Evolutionary conservation across 2,329 filamentous ascomycete species (phyloP).

Genomic region (Botrytis cinerea): DNA sequence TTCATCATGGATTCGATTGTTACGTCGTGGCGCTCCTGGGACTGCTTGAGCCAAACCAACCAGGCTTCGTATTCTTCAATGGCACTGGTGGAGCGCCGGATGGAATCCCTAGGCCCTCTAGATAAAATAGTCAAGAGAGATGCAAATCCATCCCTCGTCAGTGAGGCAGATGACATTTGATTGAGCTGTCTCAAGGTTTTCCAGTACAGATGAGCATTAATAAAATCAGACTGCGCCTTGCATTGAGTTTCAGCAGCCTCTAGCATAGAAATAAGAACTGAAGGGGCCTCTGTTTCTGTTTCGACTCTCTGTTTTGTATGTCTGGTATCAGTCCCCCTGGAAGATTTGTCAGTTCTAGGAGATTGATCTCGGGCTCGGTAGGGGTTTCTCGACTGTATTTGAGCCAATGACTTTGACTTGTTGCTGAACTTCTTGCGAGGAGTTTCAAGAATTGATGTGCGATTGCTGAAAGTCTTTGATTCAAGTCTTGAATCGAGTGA

Average conservation of each 20-base stretch:
- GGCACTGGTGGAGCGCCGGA: constrained; percentile 68
- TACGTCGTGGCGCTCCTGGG: constrained; percentile 74
- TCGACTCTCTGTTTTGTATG: constrained; percentile 31
- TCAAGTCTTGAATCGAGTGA: constrained; percentile 60
- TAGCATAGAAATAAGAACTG: constrained; percentile 70
- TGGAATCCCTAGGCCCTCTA: constrained; percentile 67
- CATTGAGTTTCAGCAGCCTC: constrained; percentile 76
- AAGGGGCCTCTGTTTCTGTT: constrained; percentile 45
- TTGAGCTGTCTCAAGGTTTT: constrained; percentile 75
- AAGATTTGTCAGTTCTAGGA: constrained; percentile 25
- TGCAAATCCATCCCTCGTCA: constrained; percentile 69
- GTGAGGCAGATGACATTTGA: constrained; percentile 58
- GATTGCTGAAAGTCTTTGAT: constrained; percentile 69
- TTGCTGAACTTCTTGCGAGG: constrained; percentile 61
- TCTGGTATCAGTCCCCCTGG: constrained; percentile 29
- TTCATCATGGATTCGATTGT: constrained; percentile 74
- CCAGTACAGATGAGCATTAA: constrained; percentile 83
- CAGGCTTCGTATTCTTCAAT: constrained; percentile 79
- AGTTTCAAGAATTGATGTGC: constrained; percentile 53
- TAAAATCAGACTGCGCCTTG: constrained; percentile 77
- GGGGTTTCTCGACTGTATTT: constrained; percentile 59
- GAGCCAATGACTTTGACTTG: constrained; percentile 51
- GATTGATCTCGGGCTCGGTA: constrained; percentile 46
- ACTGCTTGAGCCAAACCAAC: constrained; percentile 82
- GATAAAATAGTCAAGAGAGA: constrained; percentile 74